A percentile compares a stretch with the other conserved stretches of the same genome.
phyloP scores from a whole-genome alignment of 2,329 filamentous ascomycete genomes.

The Penicillium sp. region DNA sequence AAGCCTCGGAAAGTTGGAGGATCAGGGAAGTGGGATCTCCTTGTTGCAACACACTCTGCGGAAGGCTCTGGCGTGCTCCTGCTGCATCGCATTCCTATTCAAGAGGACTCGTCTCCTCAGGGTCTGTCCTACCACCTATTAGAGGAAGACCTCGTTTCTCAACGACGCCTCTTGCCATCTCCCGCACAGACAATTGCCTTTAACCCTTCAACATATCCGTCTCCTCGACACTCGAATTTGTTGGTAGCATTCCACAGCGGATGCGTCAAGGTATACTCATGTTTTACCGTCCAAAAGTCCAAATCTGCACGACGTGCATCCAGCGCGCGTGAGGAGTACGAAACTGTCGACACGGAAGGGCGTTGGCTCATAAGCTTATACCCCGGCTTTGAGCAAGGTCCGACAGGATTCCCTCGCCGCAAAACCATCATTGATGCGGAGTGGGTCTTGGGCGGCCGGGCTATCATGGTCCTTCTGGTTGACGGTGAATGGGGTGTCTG shows the following conservation, averaged over 20 bases:
- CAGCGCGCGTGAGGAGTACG: conserved; percentile 29
- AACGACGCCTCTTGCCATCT: conserved; percentile 46
- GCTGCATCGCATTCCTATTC: conserved; percentile 42
- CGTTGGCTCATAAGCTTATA: conserved; percentile 45
- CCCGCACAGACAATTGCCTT: conserved; percentile 52
- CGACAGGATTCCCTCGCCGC: conserved; percentile 30
- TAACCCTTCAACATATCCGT: conserved; percentile 51
- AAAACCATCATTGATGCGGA: conserved; percentile 45
- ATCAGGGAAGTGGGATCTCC: conserved; percentile 39
- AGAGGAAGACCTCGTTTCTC: conserved; percentile 41
- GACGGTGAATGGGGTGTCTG: conserved; percentile 50
- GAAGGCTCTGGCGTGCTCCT: conserved; percentile 45
- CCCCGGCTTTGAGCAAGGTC: conserved; percentile 37
- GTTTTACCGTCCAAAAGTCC: conserved; percentile 39
- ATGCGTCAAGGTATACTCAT: conserved; percentile 55
- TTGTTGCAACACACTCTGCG: conserved; percentile 46
- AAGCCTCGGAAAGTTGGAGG: conserved; percentile 29
- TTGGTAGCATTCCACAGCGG: conserved; percentile 54
- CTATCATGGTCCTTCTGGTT: conserved; percentile 43
- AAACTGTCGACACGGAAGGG: conserved; percentile 34
- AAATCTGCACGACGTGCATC: conserved; percentile 28
- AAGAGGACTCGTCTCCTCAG: conserved; percentile 20
- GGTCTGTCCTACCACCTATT: conserved; percentile 25
- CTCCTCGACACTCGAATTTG: conserved; percentile 51
- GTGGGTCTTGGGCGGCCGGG: conserved; percentile 45